Evolutionary conservation across 306 rosid genomes (phyloP).

Genomic region (Canavalia ensiformis): DNA sequence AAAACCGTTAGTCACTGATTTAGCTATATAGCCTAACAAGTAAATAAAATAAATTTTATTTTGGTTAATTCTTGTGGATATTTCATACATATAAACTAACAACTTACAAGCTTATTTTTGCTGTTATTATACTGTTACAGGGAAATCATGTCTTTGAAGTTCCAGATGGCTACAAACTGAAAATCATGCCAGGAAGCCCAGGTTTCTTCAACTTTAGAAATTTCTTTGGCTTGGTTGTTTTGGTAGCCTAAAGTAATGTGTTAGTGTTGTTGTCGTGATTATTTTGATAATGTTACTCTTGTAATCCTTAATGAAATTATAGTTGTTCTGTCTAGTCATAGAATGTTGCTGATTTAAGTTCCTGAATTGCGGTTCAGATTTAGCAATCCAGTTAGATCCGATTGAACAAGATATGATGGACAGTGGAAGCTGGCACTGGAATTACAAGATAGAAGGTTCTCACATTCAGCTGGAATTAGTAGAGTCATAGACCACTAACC

Average conservation of each 20-base stretch:
- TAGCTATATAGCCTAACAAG: not conserved
- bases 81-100: conserved; percentile 23
- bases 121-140: conserved; percentile 58
- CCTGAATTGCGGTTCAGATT: conserved; percentile 59
- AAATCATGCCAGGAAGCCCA: conserved; percentile 68
- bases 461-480: conserved; percentile 73
- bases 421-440: conserved; percentile 92
- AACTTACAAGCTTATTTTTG: conserved; percentile 41
- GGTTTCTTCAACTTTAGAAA: conserved; percentile 57
- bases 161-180: conserved; percentile 84
- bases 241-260: conserved; percentile 1
- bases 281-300: conserved; percentile 26
- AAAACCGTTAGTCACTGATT: not conserved
- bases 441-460: conserved; percentile 71
- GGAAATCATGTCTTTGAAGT: conserved; percentile 89
- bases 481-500: conserved; percentile 57
- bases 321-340: conserved; percentile 14
- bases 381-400: conserved; percentile 60
- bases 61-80: conserved; percentile 30
- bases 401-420: conserved; percentile 69
- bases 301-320: conserved; percentile 1
- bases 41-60: not conserved
- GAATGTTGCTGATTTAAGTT: conserved; percentile 27
- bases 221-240: conserved; percentile 25
- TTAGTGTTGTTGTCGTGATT: conserved; percentile 27